Conservation (phyloP, 179 eudicot species). For the Heliamphora pulchella region DNA sequence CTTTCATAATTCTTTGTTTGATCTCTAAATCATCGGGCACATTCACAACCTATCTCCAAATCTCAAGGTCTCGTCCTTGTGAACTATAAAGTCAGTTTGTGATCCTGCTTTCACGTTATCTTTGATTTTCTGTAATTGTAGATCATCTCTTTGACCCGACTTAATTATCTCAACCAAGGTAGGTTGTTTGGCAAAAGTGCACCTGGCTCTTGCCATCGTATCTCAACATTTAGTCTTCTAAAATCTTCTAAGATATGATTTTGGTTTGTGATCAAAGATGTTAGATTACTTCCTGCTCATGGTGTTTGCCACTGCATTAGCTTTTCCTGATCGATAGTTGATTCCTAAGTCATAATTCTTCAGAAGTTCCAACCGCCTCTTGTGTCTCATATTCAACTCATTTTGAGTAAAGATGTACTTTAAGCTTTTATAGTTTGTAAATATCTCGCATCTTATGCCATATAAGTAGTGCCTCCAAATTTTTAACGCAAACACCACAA, state of each 20-base stretch:
- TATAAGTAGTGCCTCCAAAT: no score
- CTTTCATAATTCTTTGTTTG: no score
- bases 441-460: no score
- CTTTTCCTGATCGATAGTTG: no score
- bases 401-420: no score
- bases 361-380: no score
- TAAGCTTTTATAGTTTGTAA: no score
- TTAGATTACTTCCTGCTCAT: background rate
- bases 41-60: background rate
- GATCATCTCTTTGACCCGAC: background rate
- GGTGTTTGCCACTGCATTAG: no score
- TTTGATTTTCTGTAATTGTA: background rate
- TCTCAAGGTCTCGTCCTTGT: background rate
- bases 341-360: no score
- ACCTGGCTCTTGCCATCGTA: background rate
- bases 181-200: background rate
- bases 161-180: background rate
- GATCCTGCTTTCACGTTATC: background rate
- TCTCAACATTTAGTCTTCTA: no score
- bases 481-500: background rate
- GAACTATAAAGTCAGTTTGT: background rate
- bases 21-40: background rate
- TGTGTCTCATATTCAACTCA: no score
- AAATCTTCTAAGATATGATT: background rate
- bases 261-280: background rate